Evolutionary conservation across 2,329 filamentous ascomycete genomes (phyloP).

Genomic region (Diaporthe eres): DNA sequence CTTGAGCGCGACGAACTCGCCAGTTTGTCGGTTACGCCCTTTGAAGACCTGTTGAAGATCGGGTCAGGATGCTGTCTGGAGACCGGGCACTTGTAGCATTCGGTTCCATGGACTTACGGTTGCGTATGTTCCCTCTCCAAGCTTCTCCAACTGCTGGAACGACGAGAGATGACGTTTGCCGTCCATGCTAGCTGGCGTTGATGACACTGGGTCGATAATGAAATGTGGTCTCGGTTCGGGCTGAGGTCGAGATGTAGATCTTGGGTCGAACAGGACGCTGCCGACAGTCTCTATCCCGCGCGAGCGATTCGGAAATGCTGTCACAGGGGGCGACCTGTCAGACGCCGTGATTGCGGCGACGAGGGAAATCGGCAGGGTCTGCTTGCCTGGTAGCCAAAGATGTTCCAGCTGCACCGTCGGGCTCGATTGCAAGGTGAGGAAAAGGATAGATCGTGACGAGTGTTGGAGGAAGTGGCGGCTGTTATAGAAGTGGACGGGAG

Average conservation of each 20-base stretch:
- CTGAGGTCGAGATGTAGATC: constrained; percentile 52
- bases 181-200: constrained; percentile 75
- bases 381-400: background rate
- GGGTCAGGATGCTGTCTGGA: constrained; percentile 37
- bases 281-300: constrained; percentile 54
- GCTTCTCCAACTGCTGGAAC: constrained; percentile 99
- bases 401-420: background rate
- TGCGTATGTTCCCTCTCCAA: constrained; percentile 98
- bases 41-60: constrained; percentile 83
- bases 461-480: background rate
- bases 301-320: constrained; percentile 45
- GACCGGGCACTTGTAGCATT: background rate
- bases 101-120: constrained; percentile 73
- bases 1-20: constrained; percentile 95
- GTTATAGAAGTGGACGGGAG: background rate
- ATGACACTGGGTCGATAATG: constrained; percentile 44
- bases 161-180: constrained; percentile 93
- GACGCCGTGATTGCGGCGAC: constrained; percentile 44
- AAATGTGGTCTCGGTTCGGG: constrained; percentile 50
- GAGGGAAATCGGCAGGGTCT: background rate
- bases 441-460: background rate
- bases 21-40: constrained; percentile 95
- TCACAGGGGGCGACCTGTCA: constrained; percentile 44
- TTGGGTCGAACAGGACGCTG: constrained; percentile 57
- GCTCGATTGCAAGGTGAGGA: background rate